A percentile compares a stretch with the other conserved stretches of the same genome.
Evolutionary conservation across 345 rosid species (phyloP).

Genomic region (Syzygium grande): DNA sequence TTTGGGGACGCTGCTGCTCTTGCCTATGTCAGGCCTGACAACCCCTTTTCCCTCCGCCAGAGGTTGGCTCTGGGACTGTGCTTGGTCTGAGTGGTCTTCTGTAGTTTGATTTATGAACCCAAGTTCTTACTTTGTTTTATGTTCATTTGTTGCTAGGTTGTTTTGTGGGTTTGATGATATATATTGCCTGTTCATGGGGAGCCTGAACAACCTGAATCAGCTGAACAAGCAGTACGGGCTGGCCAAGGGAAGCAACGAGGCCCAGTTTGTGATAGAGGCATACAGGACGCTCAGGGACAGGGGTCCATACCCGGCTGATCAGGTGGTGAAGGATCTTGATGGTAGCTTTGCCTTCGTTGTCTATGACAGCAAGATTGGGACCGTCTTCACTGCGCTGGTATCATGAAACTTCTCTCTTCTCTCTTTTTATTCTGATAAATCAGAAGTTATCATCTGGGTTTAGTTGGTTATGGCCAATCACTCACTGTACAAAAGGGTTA

Average conservation of each 20-base stretch:
- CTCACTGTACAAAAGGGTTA: background rate
- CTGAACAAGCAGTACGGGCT: constrained; percentile 77
- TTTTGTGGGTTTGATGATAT: constrained; percentile 80
- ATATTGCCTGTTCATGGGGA: constrained; percentile 68
- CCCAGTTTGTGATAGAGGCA: constrained; percentile 77
- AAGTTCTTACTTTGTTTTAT: background rate
- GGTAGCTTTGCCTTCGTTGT: constrained; percentile 84
- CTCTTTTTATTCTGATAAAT: background rate
- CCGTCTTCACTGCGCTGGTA: constrained; percentile 84
- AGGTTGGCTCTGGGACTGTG: constrained; percentile 28
- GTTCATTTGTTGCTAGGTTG: constrained; percentile 33
- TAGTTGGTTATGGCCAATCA: background rate
- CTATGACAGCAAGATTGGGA: constrained; percentile 60
- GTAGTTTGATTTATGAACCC: background rate
- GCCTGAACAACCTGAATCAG: constrained; percentile 52
- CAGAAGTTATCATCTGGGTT: background rate
- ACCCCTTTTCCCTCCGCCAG: constrained; percentile 21
- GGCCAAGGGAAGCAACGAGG: constrained; percentile 61
- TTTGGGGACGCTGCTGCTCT: constrained; percentile 68
- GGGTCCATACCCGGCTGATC: constrained; percentile 94
- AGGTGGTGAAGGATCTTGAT: constrained; percentile 80
- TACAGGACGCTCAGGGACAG: constrained; percentile 83
- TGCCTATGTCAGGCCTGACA: constrained; percentile 42
- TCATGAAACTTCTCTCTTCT: background rate
- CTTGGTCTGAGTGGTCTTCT: background rate